Evolutionary conservation across 257 asterid species (phyloP).

Genomic region (Nemophila menziesii): DNA sequence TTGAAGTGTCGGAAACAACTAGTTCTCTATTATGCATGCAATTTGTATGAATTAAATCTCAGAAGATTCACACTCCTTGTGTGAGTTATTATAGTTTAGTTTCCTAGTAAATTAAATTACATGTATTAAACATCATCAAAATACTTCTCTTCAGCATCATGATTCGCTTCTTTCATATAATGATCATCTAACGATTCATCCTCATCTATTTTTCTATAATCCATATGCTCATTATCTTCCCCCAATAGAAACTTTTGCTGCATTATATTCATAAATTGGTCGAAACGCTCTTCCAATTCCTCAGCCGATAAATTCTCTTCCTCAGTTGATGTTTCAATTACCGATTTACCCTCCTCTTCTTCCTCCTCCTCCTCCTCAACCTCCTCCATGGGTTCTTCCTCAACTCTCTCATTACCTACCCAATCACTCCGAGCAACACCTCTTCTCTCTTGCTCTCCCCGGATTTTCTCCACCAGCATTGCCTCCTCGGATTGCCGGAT

Average conservation of each 20-base stretch:
- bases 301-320: conserved; percentile 32
- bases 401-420: conserved; percentile 54
- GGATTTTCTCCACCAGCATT: conserved; percentile 57
- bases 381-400: conserved; percentile 26
- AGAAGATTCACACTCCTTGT: too few relatives aligned
- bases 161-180: conserved; percentile 76
- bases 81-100: too few relatives aligned
- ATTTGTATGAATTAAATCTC: conserved; percentile 5
- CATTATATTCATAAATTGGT: conserved; percentile 61
- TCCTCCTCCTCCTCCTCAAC: conserved; percentile 33
- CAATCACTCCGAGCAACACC: conserved; percentile 85
- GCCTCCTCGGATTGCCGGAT: conserved; percentile 85
- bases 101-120: too few relatives aligned
- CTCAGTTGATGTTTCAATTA: conserved; percentile 4
- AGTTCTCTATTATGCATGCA: too few relatives aligned
- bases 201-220: conserved; percentile 70
- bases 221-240: conserved; percentile 66
- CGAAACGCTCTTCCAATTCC: conserved; percentile 73
- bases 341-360: conserved; percentile 28
- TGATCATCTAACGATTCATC: conserved; percentile 84
- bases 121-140: conserved; percentile 54
- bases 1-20: too few relatives aligned
- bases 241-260: conserved; percentile 85
- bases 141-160: conserved; percentile 92
- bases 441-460: conserved; percentile 73